Percentiles rank a stretch among this genome's conserved stretches.
These are phyloP conservation scores for Parsonsia alboflavescens DNA, from an alignment of 257 asterid genomes.

Conservation along the genomic window DNA sequence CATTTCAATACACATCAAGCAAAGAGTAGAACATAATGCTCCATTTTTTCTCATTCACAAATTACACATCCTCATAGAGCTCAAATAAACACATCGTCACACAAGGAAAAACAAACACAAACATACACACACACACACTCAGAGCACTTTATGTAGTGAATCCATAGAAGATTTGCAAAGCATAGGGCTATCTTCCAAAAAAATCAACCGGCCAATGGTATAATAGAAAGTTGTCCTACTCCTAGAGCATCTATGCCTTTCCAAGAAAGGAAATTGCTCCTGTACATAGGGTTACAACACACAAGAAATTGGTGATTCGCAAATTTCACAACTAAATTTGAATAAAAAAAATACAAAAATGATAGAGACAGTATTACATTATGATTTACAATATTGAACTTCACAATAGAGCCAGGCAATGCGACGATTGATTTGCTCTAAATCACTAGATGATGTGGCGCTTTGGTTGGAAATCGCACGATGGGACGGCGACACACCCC, in stretches of 20 bases:
- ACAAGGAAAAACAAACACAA: too few relatives aligned
- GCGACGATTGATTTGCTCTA: too few relatives aligned
- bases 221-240: conserved; percentile 90
- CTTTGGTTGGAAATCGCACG: too few relatives aligned
- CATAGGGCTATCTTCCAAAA: conserved; percentile 75
- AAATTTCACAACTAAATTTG: conserved; percentile 8
- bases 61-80: too few relatives aligned
- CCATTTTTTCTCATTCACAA: too few relatives aligned
- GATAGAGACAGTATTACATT: conserved; percentile 43
- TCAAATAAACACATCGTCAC: too few relatives aligned
- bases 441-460: too few relatives aligned
- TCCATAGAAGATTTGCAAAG: conserved; percentile 93
- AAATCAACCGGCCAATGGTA: conserved; percentile 78
- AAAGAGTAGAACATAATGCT: not conserved
- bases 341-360: conserved; percentile 8
- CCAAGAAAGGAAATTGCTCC: conserved; percentile 92
- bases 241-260: conserved; percentile 73
- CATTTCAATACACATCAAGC: not conserved
- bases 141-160: conserved; percentile 65
- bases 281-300: too few relatives aligned
- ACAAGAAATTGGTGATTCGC: not conserved
- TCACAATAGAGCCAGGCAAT: too few relatives aligned
- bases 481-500: too few relatives aligned
- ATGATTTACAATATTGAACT: conserved; percentile 79
- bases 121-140: too few relatives aligned